Conservation (phyloP, 2,329 filamentous ascomycete genomes). For the Myotisia sp. region DNA sequence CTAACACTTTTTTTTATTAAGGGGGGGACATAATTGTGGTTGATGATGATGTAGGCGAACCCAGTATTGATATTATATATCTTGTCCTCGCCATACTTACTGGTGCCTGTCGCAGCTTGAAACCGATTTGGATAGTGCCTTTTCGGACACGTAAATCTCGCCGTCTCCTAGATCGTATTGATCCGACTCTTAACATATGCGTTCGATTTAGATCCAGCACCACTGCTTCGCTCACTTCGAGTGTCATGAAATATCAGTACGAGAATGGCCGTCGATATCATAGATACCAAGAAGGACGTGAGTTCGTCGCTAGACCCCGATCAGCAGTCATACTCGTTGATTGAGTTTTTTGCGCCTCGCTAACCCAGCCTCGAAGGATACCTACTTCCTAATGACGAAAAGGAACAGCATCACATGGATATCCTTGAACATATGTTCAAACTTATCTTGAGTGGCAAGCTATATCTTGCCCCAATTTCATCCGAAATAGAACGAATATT, state of each 20-base stretch:
- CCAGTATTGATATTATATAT: too few relatives aligned
- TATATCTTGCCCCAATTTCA: constrained; percentile 26
- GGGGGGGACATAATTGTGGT: too few relatives aligned
- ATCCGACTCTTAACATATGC: background rate
- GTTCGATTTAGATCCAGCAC: constrained; percentile 1
- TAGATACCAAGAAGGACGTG: constrained; percentile 4
- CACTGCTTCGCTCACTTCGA: constrained; percentile 9
- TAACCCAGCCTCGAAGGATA: constrained; percentile 13
- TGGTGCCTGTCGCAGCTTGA: constrained; percentile 1
- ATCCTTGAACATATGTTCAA: constrained; percentile 26
- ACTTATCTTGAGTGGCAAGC: constrained; percentile 22
- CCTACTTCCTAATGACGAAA: constrained; percentile 23
- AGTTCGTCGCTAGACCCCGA: too few relatives aligned
- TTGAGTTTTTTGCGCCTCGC: background rate
- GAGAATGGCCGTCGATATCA: constrained; percentile 5
- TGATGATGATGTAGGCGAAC: too few relatives aligned
- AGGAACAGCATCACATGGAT: constrained; percentile 24
- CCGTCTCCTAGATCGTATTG: background rate
- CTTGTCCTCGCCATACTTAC: constrained; percentile 1
- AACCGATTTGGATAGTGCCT: constrained; percentile 2
- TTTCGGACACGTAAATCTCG: background rate
- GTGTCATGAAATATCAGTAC: constrained; percentile 7
- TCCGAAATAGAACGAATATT: constrained; percentile 29
- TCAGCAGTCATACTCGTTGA: too few relatives aligned
- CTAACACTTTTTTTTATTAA: too few relatives aligned